Evolutionary conservation across 2,329 filamentous ascomycete species (phyloP).

Genomic region (Apiospora arundinis): DNA sequence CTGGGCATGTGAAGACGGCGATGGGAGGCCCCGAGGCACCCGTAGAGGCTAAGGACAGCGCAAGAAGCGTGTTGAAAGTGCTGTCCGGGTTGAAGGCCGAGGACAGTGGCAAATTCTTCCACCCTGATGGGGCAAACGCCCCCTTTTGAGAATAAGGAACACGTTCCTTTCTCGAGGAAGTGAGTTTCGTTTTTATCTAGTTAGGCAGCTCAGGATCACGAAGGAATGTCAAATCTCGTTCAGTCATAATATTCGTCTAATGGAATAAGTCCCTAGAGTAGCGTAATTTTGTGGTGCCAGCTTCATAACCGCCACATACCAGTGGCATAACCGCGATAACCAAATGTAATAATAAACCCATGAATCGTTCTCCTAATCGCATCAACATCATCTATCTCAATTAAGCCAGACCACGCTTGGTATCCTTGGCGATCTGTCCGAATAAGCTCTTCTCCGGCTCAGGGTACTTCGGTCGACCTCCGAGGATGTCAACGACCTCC

Average conservation of each 20-base stretch:
- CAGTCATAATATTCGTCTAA: constrained; percentile 11
- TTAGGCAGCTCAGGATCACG: background rate
- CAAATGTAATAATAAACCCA: background rate
- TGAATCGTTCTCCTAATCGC: background rate
- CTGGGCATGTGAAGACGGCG: background rate
- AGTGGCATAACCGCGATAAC: background rate
- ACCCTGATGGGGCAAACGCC: background rate
- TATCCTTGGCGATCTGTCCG: constrained; percentile 64
- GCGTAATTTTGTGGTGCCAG: constrained; percentile 1
- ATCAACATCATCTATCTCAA: background rate
- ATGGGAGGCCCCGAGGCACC: background rate
- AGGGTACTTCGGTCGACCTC: constrained; percentile 68
- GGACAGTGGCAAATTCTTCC: background rate
- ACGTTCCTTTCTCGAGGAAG: no score
- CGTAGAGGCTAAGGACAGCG: background rate
- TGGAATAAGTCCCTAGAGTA: background rate
- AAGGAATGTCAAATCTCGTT: background rate
- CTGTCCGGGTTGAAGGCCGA: background rate
- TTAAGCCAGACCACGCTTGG: constrained; percentile 58
- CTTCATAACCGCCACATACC: constrained; percentile 2
- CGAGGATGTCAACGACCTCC: constrained; percentile 82
- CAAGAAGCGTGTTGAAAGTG: background rate
- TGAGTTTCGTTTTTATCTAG: no score
- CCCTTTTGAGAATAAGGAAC: background rate
- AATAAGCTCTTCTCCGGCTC: constrained; percentile 56